Evolutionary conservation across 2,329 filamentous ascomycete species (phyloP), one percentile per base, ranked within the genome.

Genomic region (Fusarium albosuccineum): DNA sequence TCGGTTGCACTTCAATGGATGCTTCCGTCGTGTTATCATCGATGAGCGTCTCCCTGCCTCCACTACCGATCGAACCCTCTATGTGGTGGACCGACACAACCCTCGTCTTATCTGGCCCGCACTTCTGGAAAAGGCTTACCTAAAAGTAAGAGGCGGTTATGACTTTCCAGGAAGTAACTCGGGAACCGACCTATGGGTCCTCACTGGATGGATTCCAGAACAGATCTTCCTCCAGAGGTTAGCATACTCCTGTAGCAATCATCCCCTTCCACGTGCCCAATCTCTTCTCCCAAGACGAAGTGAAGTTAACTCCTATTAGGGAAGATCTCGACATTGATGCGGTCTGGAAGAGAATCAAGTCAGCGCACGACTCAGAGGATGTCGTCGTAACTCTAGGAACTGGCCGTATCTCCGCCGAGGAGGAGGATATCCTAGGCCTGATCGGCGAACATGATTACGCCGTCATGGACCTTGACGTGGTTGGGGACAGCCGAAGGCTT

Each of bases 101-200:
- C 91, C 92, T 5, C 84, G 82, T n/a, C 83, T 97, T 13, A 80
- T 98, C 13, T 98, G 95, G 94, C 96, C 96, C 6, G 94, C 95
- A 3, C 83, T 99, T 5, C 82, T 98, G 14, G 96, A 99, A 76
- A 99, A 99, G 76, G 96, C 96, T 0, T 99, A 99, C 71, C 83
- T 99, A 2, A 99, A 98, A 81, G 89, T 98, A 10, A 88, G 95
- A 57, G 96, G 96, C 29, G 96, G 96, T 34, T 99, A 99, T 76
- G 94, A 99, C 74, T 99, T 99, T 69, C 95, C 96, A 0, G 96
- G 96, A 8, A 98, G 96, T 74, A 98, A 98, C 77, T 98, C 95
- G 1, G 94, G 93, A 10, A 98, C 95, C 3, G 96, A 99, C 78
- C 81, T 99, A 5, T 97, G 93, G 88, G 91, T 97, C 2, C 80